These are phyloP conservation scores for Candida verbasci DNA, from an alignment of 805 yeast species.

Conservation along the genomic window DNA sequence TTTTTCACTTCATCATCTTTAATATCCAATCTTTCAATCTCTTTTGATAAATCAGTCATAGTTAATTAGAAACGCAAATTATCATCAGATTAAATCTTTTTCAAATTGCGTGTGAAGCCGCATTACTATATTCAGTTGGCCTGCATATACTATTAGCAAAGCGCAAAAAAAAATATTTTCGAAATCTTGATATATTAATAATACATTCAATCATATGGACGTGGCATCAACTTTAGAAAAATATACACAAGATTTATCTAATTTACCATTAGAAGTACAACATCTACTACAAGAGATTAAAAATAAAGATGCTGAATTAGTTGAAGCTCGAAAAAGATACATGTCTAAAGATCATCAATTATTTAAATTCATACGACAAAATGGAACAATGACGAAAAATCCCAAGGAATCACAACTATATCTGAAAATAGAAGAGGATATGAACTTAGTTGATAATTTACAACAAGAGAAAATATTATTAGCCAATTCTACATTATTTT, in stretches of 20 bases:
- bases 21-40: too few species aligned
- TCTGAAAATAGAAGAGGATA: conserved; percentile 65
- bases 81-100: background rate
- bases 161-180: background rate
- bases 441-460: conserved; percentile 50
- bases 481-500: conserved; percentile 78
- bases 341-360: conserved; percentile 72
- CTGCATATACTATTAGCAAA: background rate
- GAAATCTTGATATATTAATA: too few species aligned
- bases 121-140: too few species aligned
- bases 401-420: conserved; percentile 73
- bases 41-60: conserved; percentile 3
- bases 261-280: conserved; percentile 82
- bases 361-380: conserved; percentile 75
- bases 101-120: background rate
- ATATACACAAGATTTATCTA: conserved; percentile 61
- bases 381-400: conserved; percentile 75
- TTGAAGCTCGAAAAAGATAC: conserved; percentile 62
- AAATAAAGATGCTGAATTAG: conserved; percentile 59
- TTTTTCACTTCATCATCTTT: background rate
- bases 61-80: too few species aligned
- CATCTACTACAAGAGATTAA: conserved; percentile 76
- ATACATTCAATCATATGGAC: conserved; percentile 63
- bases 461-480: conserved; percentile 77
- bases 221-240: conserved; percentile 66